Conservation (phyloP, 2,329 filamentous ascomycete species). For the Sporothrix variecibatus region DNA sequence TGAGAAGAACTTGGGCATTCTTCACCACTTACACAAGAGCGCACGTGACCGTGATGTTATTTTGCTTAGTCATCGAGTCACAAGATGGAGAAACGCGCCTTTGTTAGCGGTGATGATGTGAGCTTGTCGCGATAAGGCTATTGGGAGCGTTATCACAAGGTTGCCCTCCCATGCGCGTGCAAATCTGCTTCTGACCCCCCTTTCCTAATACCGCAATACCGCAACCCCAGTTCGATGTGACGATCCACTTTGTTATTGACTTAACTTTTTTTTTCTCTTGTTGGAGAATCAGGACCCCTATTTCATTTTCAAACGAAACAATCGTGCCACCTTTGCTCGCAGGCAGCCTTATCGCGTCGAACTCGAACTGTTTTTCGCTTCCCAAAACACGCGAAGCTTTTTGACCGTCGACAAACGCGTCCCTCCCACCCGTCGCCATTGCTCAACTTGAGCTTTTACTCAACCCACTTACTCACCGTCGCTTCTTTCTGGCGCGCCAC, state of each 20-base stretch:
- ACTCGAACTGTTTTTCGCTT: neutral
- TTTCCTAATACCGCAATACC: neutral
- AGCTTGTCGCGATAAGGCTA: constrained; percentile 25
- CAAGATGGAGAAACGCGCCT: constrained; percentile 19
- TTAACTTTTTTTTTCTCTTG: neutral
- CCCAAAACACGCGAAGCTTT: neutral
- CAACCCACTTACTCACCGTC: neutral
- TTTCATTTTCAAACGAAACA: neutral
- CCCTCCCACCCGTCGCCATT: neutral
- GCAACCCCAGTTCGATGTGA: constrained; percentile 2
- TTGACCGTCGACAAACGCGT: constrained; percentile 4
- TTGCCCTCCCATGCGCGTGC: neutral
- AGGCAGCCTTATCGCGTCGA: neutral
- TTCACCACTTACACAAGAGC: neutral
- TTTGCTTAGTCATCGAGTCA: neutral
- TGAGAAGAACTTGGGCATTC: neutral
- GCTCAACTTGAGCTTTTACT: neutral
- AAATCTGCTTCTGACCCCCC: constrained; percentile 9
- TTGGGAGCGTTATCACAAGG: constrained; percentile 21
- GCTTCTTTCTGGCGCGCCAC: neutral
- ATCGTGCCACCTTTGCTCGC: neutral
- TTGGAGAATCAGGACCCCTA: constrained; percentile 4
- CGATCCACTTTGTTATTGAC: constrained; percentile 8
- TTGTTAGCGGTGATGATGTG: constrained; percentile 17
- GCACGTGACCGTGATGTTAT: neutral